Evolutionary conservation across 2,329 filamentous ascomycete genomes (phyloP), one percentile per base, ranked within the genome.

Genomic region (Botrytis squamosa): DNA sequence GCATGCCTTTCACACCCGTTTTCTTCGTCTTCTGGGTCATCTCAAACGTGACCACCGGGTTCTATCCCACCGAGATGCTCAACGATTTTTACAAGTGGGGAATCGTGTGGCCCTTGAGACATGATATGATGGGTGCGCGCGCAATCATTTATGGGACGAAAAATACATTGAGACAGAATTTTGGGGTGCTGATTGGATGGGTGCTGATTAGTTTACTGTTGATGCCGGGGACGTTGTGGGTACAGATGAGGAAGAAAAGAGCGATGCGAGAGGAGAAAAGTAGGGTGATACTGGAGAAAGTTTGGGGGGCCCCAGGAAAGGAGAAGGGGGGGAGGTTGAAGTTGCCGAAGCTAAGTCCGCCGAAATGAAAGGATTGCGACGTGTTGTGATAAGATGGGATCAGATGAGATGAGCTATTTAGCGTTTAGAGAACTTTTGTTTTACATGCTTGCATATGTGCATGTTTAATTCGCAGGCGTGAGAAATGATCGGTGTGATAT

Each of bases 21-120:
- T 77, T 77, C 57, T 77, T 77, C 62, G 74, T 77, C 12, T 76
- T 76, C 52, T 76, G 76, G 75, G 76, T 77, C 36, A 76, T 77
- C 55, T 72, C 74, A 4, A 77, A 77, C 29, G 76, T 76, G 8
- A 70, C 76, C 2, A 75, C 76, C 2, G 76, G 76, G 0, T 77
- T 77, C 73, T 77, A 72, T 40, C 75, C 75, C 20, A 66, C 76
- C 5, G 76, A 77, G 22, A 59, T 75, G n/a, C 52, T 75, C n/a
- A 74, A 62, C 36, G 72, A 75, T 55, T 76, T 77, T 59, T 77
- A 76, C 57, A 64, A 63, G 14, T 77, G 75, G 74, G 74, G 76
- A 6, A 49, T 77, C 14, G 73, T 73, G 1, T 77, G 75, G 75
- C 75, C 73, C 10, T 29, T 76, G 59, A 52, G 75, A 72, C 76